Evolutionary conservation across 2,329 filamentous ascomycete species (phyloP), one percentile per base, ranked within the genome.

Genomic region (Aspergillus ochraceoroseus): DNA sequence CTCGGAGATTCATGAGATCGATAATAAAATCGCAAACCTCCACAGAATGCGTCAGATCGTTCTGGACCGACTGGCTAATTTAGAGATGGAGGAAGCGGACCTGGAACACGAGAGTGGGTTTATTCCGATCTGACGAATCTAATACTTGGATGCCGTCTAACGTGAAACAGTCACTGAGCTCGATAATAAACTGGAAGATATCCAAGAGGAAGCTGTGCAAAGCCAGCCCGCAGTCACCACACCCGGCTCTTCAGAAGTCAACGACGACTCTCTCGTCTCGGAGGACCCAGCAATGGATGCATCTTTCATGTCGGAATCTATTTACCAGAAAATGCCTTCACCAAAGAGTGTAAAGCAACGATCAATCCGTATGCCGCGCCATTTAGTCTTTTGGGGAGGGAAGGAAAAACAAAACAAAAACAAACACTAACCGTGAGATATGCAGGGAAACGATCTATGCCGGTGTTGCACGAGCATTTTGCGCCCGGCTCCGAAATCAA

Each of bases 291-390:
- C 67, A 32, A 69, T 70, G 55, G 71, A 74, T 51, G 70, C 71
- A 4, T 76, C 77, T 1, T 98, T 96, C 70, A 96, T 96, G 92
- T 95, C 92, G 2, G 87, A 95, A 64, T 95, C 89, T 8, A 87
- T 98, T 53, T 98, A 96, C 63, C 85, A 94, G 53, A 95, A 95
- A 66, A 70, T 98, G 6, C 87, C 89, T 0, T 68, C 71, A n/a
- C 71, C 76, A 5, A 76, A 72, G 49, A 70, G 72, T 15, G 67
- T 73, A 49, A 71, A 72, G 47, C 66, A 70, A 38, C 66, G 64
- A 47, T 62, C 63, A 38, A 64, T 63, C 46, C 63, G 67, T 70
- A 60, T 25, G n/a, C n/a, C n/a, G 22, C 1, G 13, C 11, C 11
- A 8, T 12, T 7, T n/a, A 3, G 6, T n/a, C 14, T 14, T 32